A percentile compares a stretch with the other conserved stretches of the same genome.
Evolutionary conservation across 1,139 yeast species (phyloP).

Genomic region (Sugiyamaella grinbergsii): DNA sequence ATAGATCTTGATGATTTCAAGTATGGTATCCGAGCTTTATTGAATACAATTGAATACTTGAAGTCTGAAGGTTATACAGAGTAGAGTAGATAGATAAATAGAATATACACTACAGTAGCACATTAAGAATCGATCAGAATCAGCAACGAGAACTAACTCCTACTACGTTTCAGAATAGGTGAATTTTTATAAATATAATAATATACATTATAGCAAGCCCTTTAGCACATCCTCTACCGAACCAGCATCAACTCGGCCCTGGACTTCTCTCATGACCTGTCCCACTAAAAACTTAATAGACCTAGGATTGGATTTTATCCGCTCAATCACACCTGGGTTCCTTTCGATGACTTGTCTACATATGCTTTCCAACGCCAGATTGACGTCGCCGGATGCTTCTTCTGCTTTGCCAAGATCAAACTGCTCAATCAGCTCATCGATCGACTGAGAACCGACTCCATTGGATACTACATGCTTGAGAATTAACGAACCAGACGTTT

Average conservation of each 20-base stretch:
- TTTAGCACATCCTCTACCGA: conserved; percentile 21
- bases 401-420: conserved; percentile 54
- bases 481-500: conserved; percentile 66
- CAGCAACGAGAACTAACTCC: too few relatives aligned
- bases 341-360: conserved; percentile 55
- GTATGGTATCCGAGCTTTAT: conserved; percentile 46
- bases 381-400: conserved; percentile 37
- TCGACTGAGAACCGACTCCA: conserved; percentile 41
- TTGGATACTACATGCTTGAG: conserved; percentile 60
- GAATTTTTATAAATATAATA: background rate
- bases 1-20: conserved; percentile 58
- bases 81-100: background rate
- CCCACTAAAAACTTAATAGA: conserved; percentile 80
- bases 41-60: conserved; percentile 27
- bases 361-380: conserved; percentile 52
- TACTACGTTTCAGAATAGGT: background rate
- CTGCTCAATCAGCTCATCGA: conserved; percentile 54
- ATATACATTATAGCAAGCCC: conserved; percentile 4
- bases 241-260: conserved; percentile 51
- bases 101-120: background rate
- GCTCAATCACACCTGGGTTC: conserved; percentile 60
- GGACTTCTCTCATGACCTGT: conserved; percentile 74
- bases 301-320: conserved; percentile 54
- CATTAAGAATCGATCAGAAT: background rate
- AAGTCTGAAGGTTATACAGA: conserved; percentile 10